Conservation (phyloP, 2,329 filamentous ascomycete genomes). For the Raffaelea ambrosiae region DNA sequence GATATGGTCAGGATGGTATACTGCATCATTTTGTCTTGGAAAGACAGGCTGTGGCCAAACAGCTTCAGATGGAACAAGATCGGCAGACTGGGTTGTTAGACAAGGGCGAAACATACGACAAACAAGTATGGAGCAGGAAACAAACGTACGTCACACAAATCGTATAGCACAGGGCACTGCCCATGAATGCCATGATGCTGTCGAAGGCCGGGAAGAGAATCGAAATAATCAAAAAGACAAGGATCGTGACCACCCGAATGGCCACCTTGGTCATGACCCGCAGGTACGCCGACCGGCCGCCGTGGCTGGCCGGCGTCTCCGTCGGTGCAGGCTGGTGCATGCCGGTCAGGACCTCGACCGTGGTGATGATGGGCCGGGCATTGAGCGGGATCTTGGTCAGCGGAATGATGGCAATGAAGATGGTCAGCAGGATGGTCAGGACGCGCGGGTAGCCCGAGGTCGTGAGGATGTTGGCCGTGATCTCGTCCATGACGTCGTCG, state of each 20-base stretch:
- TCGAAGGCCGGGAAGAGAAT: conserved; percentile 69
- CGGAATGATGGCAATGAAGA: conserved; percentile 86
- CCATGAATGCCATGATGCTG: conserved; percentile 84
- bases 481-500: conserved; percentile 75
- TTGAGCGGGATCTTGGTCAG: conserved; percentile 92
- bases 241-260: conserved; percentile 57
- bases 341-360: conserved; percentile 71
- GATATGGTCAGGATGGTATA: conserved; percentile 64
- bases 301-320: conserved; percentile 37
- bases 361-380: conserved; percentile 78
- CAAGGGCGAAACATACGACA: background rate
- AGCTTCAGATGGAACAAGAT: conserved; percentile 85
- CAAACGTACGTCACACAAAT: conserved; percentile 70
- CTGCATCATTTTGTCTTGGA: conserved; percentile 55
- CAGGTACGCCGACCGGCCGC: conserved; percentile 48
- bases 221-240: conserved; percentile 69
- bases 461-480: conserved; percentile 81
- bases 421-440: conserved; percentile 70
- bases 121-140: background rate
- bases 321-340: conserved; percentile 47
- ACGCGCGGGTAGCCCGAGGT: conserved; percentile 64
- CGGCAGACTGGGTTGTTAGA: conserved; percentile 47
- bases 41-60: conserved; percentile 63
- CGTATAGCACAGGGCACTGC: conserved; percentile 82
- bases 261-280: conserved; percentile 49